Percentiles rank a stretch among this genome's conserved stretches.
Evolutionary conservation across 2,329 filamentous ascomycete species (phyloP).

Genomic region (Furcasterigmium sp.): DNA sequence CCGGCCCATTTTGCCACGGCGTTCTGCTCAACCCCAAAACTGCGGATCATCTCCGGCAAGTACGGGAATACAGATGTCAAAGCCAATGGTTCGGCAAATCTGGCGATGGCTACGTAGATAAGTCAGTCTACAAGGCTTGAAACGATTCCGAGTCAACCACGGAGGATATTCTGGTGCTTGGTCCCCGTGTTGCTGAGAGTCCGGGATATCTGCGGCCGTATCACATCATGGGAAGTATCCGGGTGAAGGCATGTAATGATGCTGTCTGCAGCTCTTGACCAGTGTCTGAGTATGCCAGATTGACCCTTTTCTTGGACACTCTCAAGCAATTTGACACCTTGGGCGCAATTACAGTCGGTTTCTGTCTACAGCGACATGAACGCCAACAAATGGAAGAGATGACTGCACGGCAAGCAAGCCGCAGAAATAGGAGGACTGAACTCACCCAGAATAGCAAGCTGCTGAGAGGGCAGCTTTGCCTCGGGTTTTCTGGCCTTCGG

Average conservation of each 20-base stretch:
- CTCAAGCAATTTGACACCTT: too few relatives aligned
- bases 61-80: constrained; percentile 68
- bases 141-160: not conserved
- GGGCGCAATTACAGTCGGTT: too few relatives aligned
- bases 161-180: not conserved
- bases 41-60: constrained; percentile 77
- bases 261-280: too few relatives aligned
- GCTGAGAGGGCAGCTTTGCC: constrained; percentile 68
- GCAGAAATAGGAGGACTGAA: constrained; percentile 11
- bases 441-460: constrained; percentile 74
- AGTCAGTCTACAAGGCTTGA: not conserved
- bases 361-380: too few relatives aligned
- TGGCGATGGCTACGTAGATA: constrained; percentile 57
- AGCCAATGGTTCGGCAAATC: constrained; percentile 71
- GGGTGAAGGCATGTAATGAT: too few relatives aligned
- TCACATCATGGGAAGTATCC: too few relatives aligned
- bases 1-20: constrained; percentile 79
- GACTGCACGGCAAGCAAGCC: too few relatives aligned
- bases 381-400: too few relatives aligned
- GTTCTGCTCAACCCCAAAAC: constrained; percentile 65
- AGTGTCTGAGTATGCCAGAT: too few relatives aligned
- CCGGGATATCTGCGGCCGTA: too few relatives aligned
- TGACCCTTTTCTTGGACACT: too few relatives aligned
- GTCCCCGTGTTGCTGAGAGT: not conserved
- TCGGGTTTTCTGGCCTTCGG: constrained; percentile 19